These are phyloP conservation scores for Lithospermum erythrorhizon DNA, from an alignment of 257 asterid genomes.

Conservation along the genomic window DNA sequence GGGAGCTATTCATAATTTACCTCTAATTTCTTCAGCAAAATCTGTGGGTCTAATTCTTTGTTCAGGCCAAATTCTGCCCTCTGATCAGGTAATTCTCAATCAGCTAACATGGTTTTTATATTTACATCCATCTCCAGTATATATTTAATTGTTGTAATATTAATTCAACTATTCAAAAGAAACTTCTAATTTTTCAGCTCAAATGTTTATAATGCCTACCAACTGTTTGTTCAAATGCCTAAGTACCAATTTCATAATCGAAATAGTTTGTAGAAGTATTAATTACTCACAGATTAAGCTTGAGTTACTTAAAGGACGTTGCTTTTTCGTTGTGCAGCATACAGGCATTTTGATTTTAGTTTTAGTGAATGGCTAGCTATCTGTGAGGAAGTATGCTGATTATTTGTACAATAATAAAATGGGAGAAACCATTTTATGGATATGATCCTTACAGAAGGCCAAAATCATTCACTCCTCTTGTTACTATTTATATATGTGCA, in stretches of 20 bases:
- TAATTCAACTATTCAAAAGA: too few relatives aligned
- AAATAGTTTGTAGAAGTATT: not conserved
- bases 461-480: conserved; percentile 67
- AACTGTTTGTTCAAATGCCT: conserved; percentile 23
- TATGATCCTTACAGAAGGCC: conserved; percentile 84
- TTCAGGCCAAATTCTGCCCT: not conserved
- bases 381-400: conserved; percentile 82
- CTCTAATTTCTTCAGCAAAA: too few relatives aligned
- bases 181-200: too few relatives aligned
- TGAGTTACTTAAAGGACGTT: not conserved
- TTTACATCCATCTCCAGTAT: too few relatives aligned
- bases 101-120: not conserved
- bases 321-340: conserved; percentile 9
- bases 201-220: not conserved
- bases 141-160: too few relatives aligned
- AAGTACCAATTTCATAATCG: not conserved
- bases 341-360: conserved; percentile 3
- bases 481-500: conserved; percentile 54
- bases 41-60: too few relatives aligned
- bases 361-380: conserved; percentile 46
- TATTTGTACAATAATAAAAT: conserved; percentile 51
- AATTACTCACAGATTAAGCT: not conserved
- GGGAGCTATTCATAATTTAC: too few relatives aligned
- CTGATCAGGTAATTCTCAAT: not conserved
- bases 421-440: conserved; percentile 85